A percentile compares a stretch with the other conserved stretches of the same genome.
phyloP scores from a whole-genome alignment of 805 yeast species.

The Zygosaccharomyces bisporus region DNA sequence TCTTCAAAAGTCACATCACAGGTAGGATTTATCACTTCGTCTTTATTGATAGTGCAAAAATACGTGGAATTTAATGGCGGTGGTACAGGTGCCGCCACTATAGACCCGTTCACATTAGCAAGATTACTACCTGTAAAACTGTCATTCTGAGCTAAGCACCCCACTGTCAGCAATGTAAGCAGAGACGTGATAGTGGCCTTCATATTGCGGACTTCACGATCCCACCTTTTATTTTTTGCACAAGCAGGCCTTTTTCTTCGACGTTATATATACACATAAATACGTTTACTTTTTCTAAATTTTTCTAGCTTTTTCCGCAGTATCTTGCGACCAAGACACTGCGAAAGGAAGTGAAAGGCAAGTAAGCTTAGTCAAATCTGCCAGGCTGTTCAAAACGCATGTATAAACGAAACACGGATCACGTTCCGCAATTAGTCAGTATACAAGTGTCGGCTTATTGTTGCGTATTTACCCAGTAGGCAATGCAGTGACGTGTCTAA shows the following conservation, averaged over 20 bases:
- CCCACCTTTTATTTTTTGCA: neutral
- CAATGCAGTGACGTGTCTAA: neutral
- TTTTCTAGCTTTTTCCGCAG: neutral
- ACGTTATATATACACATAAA: neutral
- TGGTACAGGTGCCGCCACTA: slow-evolving; percentile 8
- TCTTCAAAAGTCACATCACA: slow-evolving; percentile 44
- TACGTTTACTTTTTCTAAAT: neutral
- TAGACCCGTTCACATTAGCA: neutral
- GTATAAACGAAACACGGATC: neutral
- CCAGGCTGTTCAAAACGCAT: neutral
- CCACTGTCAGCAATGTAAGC: neutral
- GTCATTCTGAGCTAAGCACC: neutral
- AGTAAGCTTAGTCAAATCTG: neutral
- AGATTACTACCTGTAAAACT: neutral
- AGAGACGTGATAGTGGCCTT: neutral
- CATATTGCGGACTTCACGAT: neutral
- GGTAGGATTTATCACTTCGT: slow-evolving; percentile 32
- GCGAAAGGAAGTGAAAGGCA: neutral
- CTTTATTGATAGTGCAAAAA: slow-evolving; percentile 35
- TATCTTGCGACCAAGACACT: neutral
- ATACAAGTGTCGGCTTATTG: neutral
- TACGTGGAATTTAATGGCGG: slow-evolving; percentile 18
- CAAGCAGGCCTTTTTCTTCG: neutral
- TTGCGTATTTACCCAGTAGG: neutral
- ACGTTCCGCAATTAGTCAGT: neutral